These are phyloP conservation scores for Hyphodiscus hymeniophilus DNA, from an alignment of 495 filamentous ascomycete species.

Conservation along the genomic window DNA sequence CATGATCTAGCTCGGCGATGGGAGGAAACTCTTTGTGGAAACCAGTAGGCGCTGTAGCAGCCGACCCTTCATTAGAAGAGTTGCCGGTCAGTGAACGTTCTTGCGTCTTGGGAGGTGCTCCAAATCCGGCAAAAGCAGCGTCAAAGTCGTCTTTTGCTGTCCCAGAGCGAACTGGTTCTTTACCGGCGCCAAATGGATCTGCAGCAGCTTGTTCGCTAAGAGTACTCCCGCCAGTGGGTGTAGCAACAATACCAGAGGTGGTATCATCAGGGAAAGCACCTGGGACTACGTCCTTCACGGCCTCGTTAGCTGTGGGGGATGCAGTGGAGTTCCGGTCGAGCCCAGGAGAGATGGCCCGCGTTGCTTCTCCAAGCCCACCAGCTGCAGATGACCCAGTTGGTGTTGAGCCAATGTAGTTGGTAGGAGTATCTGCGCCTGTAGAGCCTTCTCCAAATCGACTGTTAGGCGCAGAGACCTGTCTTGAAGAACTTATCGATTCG, in stretches of 20 bases:
- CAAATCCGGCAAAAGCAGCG: constrained; percentile 40
- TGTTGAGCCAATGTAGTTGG: constrained; percentile 34
- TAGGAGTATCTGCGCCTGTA: constrained; percentile 49
- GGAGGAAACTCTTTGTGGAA: constrained; percentile 85
- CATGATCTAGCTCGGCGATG: constrained; percentile 74
- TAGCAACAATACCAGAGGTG: constrained; percentile 29
- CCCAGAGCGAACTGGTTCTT: constrained; percentile 26
- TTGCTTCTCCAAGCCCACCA: constrained; percentile 15
- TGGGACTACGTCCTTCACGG: constrained; percentile 34
- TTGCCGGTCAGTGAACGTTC: constrained; percentile 30
- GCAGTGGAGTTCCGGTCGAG: constrained; percentile 21
- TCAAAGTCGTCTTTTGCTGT: constrained; percentile 67
- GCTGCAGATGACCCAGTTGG: constrained; percentile 25
- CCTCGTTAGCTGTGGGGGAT: constrained; percentile 22
- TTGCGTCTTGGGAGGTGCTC: constrained; percentile 27
- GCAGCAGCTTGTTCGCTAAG: constrained; percentile 24
- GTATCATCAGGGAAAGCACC: constrained; percentile 53
- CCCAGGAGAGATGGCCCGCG: constrained; percentile 23
- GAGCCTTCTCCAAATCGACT: constrained; percentile 56
- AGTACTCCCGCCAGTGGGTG: constrained; percentile 41
- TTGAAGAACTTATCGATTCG: constrained; percentile 68
- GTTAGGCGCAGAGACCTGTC: constrained; percentile 71
- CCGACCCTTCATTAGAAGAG: constrained; percentile 27
- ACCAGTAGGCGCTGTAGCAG: constrained; percentile 15
- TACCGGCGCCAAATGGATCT: constrained; percentile 19